A percentile compares a stretch with the other conserved stretches of the same genome.
Evolutionary conservation across 805 yeast genomes (phyloP).

Genomic region (Metschnikowia gelsemii): DNA sequence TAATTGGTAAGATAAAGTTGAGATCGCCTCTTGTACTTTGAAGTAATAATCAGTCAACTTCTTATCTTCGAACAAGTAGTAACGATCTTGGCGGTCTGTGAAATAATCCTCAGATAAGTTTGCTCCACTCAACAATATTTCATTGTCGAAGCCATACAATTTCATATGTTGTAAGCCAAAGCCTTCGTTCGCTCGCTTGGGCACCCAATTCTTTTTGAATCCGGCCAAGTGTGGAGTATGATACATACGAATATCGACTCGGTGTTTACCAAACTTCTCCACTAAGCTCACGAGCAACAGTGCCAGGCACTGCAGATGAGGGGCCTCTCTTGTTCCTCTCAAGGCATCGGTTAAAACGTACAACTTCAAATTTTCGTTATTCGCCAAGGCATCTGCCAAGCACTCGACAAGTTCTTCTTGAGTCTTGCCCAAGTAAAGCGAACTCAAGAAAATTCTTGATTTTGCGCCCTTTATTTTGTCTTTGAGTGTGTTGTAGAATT

Average conservation of each 20-base stretch:
- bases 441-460: constrained; percentile 71
- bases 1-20: constrained; percentile 69
- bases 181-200: constrained; percentile 86
- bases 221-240: constrained; percentile 87
- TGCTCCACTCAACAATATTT: constrained; percentile 86
- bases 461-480: constrained; percentile 61
- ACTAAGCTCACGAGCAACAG: constrained; percentile 66
- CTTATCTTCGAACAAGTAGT: constrained; percentile 64
- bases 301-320: constrained; percentile 68
- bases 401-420: constrained; percentile 74
- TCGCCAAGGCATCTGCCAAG: constrained; percentile 55
- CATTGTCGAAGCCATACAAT: constrained; percentile 90
- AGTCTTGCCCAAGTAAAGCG: constrained; percentile 80
- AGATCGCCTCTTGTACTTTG: constrained; percentile 63
- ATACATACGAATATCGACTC: constrained; percentile 81
- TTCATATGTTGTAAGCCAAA: constrained; percentile 97
- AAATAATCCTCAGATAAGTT: constrained; percentile 89
- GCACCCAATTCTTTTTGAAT: constrained; percentile 60
- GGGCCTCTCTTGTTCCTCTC: constrained; percentile 91
- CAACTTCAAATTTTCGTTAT: constrained; percentile 63
- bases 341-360: constrained; percentile 81
- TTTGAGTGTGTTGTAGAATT: constrained; percentile 69
- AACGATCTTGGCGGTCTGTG: constrained; percentile 92
- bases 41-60: constrained; percentile 70
- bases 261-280: constrained; percentile 56